Base-by-base conservation (phyloP, 169 alveolate species). In the Cryptosporidium meleagridis region DNA sequence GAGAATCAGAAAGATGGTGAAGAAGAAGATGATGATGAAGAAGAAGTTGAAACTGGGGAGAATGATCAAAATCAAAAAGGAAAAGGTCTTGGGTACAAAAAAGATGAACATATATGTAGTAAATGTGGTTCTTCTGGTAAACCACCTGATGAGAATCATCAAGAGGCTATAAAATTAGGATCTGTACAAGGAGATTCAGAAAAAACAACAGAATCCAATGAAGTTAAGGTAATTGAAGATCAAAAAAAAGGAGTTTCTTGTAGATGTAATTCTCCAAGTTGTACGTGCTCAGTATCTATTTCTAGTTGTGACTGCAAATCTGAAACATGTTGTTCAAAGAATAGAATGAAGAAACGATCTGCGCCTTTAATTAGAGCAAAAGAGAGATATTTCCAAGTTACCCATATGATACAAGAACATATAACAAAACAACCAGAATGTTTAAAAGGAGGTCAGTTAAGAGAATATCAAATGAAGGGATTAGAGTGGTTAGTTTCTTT, bases 401-500 rank as follows among this genome's bases (percentile, higher is more conserved):
- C 99, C 16, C 99, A 97, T 85, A 93, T 96, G n/a, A 91, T 96
- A 59, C 84, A 95, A 72, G 98, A 97, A 93, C 97, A 96, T 39
- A 94, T 97, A 18, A 92, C 92, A 35, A 85, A 93, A 58, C 97
- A 96, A 65, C 99, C 99, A 3, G 65, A 92, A 35, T 93, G 96
- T 92, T 85, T 97, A 16, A 95, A 95, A 91, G 97, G 97, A 41
- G 99, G 98, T 4, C 91, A 85, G 51, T 93, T 97, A 29, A 96
- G 96, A 91, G 91, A 96, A 37, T 97, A 98, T 92, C 98, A 98
- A 91, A 70, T 96, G 84, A 92, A 93, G 41, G 99, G 99, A 29
- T 92, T 97, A 7, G 94, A 95, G 84, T 98, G 99, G 99, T 84
- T 98, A 69, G 96, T 97, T 10, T 96, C 98, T n/a, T 93, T 98